Evolutionary conservation across 2,329 filamentous ascomycete genomes (phyloP), one percentile per base, ranked within the genome.

Genomic region (Emydomyces testavorans): DNA sequence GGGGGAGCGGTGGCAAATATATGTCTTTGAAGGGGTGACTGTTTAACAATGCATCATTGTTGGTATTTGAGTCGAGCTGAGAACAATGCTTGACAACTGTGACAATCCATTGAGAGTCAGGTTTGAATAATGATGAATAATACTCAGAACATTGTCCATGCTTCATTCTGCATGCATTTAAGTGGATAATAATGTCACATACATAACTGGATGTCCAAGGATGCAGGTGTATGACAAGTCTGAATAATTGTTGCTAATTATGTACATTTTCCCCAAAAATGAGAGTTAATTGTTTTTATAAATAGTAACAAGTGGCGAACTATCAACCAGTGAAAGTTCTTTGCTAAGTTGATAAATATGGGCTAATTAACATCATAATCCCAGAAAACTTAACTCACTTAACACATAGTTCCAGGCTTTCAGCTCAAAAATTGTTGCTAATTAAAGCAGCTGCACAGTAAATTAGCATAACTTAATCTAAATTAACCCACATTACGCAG

Each of bases 171-270:
- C n/a, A n/a, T n/a, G n/a, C n/a, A n/a, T n/a, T n/a, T n/a, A n/a
- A n/a, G n/a, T n/a, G 13, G 8, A 3, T 34, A 11, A 10, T n/a
- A n/a, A n/a, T n/a, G n/a, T n/a, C n/a, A 11, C 29, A 31, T 31
- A 6, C 8, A 5, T 2, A 20, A 2, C 16, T 20, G 35, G 16
- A 20, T 20, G 35, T 6, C 18, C 6, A 38, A 21, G 11, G 13
- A 11, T 5, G 35, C 35, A 21, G 15, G 21, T 8, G 21, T 38
- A 11, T 18, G 35, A 21, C 35, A 38, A 11, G 11, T 36, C 34
- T 8, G 18, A 13, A 4, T 20, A 28, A 29, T 31, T 46, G 43
- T 31, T 46, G 43, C 43, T 46, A 46, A 46, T 46, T 46, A 46
- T 38, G 43, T 46, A 7, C 32, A 28, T 29, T 46, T 36, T 24